Evolutionary conservation across 2,329 filamentous ascomycete species (phyloP).

Genomic region (Hymenoscyphus occultus): DNA sequence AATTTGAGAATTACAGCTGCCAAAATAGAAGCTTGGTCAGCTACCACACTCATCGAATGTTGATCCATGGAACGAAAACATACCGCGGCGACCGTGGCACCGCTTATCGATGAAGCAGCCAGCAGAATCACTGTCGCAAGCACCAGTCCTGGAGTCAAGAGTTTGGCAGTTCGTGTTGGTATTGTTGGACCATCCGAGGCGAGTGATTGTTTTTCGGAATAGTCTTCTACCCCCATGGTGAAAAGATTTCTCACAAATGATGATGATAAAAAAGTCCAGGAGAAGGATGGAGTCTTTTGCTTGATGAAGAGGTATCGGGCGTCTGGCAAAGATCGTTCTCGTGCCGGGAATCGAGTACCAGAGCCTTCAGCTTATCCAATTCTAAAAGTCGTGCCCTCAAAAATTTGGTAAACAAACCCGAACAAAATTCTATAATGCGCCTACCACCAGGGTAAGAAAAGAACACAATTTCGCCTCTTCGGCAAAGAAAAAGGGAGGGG

Average conservation of each 20-base stretch:
- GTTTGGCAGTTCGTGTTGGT: conserved; percentile 16
- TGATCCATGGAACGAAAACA: conserved; percentile 14
- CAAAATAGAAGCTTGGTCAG: conserved; percentile 21
- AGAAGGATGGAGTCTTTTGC: neutral
- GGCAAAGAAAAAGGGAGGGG: neutral
- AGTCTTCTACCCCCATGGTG: neutral
- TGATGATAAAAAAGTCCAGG: neutral
- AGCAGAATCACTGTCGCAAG: conserved; percentile 20
- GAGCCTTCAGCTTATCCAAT: neutral
- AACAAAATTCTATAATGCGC: neutral
- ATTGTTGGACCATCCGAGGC: neutral
- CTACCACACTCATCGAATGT: conserved; percentile 18
- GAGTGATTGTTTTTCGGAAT: neutral
- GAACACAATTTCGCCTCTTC: neutral
- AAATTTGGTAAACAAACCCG: neutral
- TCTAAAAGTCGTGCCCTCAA: neutral
- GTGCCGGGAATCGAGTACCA: too few species aligned
- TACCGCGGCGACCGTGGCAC: conserved; percentile 16
- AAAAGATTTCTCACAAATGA: neutral
- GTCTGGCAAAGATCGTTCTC: too few species aligned
- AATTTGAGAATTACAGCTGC: conserved; percentile 23
- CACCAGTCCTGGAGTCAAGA: conserved; percentile 25
- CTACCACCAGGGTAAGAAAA: neutral
- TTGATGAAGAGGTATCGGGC: too few species aligned
- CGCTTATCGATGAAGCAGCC: conserved; percentile 13